phyloP scores from a whole-genome alignment of 1,139 yeast genomes.

The Debaryomyces coudertii region DNA sequence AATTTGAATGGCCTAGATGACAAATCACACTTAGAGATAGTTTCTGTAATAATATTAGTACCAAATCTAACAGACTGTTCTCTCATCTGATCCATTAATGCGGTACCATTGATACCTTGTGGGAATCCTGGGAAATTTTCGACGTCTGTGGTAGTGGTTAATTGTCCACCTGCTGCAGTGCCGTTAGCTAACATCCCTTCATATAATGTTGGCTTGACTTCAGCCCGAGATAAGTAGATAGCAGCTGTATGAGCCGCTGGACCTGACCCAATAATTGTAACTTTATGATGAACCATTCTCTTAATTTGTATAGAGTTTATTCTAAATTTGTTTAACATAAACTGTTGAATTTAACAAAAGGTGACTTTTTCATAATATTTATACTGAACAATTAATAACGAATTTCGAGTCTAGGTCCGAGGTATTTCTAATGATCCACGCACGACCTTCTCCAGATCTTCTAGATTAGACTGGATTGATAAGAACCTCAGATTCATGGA shows the following conservation, averaged over 20 bases:
- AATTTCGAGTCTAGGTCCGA: conserved; percentile 11
- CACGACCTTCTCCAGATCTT: conserved; percentile 8
- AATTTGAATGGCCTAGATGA: conserved; percentile 87
- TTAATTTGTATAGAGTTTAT: conserved; percentile 5
- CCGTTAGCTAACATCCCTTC: conserved; percentile 98
- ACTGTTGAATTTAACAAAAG: neutral
- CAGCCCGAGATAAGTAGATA: conserved; percentile 94
- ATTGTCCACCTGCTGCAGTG: conserved; percentile 97
- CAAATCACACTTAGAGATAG: conserved; percentile 87
- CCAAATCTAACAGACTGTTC: conserved; percentile 86
- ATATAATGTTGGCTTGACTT: conserved; percentile 87
- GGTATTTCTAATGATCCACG: conserved; percentile 8
- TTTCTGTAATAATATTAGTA: conserved; percentile 91
- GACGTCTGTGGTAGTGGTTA: conserved; percentile 95
- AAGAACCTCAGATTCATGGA: neutral
- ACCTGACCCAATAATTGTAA: conserved; percentile 94
- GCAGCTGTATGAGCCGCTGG: conserved; percentile 99
- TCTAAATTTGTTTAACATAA: conserved; percentile 3
- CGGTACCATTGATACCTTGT: conserved; percentile 84
- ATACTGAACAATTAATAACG: conserved; percentile 3
- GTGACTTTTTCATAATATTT: conserved; percentile 2
- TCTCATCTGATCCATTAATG: conserved; percentile 92
- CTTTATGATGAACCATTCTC: conserved; percentile 83
- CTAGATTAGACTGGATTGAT: conserved; percentile 7
- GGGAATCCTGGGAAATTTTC: conserved; percentile 99